A percentile compares a stretch with the other conserved stretches of the same genome.
phyloP scores from a whole-genome alignment of 2,329 filamentous ascomycete species.

The Ceratocystis alfenasii region DNA sequence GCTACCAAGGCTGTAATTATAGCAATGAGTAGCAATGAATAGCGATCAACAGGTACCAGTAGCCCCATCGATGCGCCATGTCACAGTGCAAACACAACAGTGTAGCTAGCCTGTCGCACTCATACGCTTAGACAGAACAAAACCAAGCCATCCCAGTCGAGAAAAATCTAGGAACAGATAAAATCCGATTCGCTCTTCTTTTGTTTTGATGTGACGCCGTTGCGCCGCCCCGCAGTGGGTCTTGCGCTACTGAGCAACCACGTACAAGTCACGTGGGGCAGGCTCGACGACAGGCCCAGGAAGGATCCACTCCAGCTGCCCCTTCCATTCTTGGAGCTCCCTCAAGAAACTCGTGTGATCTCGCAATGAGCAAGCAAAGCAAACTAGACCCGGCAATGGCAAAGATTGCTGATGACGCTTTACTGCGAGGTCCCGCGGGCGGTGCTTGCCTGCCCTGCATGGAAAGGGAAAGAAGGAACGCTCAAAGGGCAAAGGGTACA shows the following conservation, averaged over 20 bases:
- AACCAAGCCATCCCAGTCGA: not conserved
- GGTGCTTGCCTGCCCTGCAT: too few relatives aligned
- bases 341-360: too few relatives aligned
- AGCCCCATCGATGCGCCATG: not conserved
- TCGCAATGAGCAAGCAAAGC: too few relatives aligned
- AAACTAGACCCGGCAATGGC: too few relatives aligned
- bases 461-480: too few relatives aligned
- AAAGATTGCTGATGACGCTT: too few relatives aligned
- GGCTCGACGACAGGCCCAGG: not conserved
- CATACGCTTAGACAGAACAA: slow-evolving; percentile 5
- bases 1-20: too few relatives aligned
- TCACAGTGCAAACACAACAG: not conserved
- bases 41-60: too few relatives aligned
- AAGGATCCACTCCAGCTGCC: not conserved
- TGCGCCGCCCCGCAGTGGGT: slow-evolving; percentile 13
- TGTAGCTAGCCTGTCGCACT: not conserved
- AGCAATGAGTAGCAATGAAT: too few relatives aligned
- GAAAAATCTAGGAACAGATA: slow-evolving; percentile 4
- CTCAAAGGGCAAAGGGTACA: too few relatives aligned
- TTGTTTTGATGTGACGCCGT: slow-evolving; percentile 14
- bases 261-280: slow-evolving; percentile 5
- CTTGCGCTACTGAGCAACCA: slow-evolving; percentile 11
- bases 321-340: not conserved
- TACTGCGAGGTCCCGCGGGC: too few relatives aligned
- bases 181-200: not conserved